Conservation (phyloP, 129 eudicot species). For the Centrapalus pauciflorus region DNA sequence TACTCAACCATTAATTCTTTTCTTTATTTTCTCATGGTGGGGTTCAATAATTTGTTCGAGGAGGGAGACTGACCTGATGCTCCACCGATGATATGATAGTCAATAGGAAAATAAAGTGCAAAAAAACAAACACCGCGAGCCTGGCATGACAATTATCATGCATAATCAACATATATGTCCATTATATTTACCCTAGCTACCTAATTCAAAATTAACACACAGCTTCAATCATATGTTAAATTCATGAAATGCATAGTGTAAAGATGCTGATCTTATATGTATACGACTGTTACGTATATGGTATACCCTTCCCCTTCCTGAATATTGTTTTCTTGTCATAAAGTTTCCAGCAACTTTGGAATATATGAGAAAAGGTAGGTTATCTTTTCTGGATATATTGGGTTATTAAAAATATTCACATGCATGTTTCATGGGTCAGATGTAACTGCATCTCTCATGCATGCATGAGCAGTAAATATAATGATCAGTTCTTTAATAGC, state of each 20-base stretch:
- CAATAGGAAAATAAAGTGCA: constrained; percentile 24
- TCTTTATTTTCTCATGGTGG: constrained; percentile 20
- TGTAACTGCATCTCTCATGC: constrained; percentile 13
- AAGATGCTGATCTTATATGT: not conserved
- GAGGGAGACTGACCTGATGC: constrained; percentile 10
- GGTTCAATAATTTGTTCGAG: constrained; percentile 27
- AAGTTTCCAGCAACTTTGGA: constrained; percentile 28
- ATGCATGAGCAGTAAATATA: constrained; percentile 28
- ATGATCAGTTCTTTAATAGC: not conserved
- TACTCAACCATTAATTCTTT: constrained; percentile 15
- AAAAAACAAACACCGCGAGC: constrained; percentile 19
- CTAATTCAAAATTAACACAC: not conserved
- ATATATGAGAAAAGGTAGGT: constrained; percentile 8
- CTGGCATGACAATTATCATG: constrained; percentile 21
- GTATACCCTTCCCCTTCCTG: too few relatives aligned
- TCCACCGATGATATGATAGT: constrained; percentile 26
- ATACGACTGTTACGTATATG: too few relatives aligned
- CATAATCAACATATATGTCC: not conserved
- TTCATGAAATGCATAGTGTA: not conserved
- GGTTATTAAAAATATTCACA: constrained; percentile 9
- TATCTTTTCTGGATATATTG: constrained; percentile 11
- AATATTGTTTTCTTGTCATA: not conserved
- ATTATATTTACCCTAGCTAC: not conserved
- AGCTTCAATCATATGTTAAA: not conserved
- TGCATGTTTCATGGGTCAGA: constrained; percentile 4